A percentile compares a stretch with the other conserved stretches of the same genome.
phyloP scores from a whole-genome alignment of 164 flowering plant genomes.

The Platanus orientalis region DNA sequence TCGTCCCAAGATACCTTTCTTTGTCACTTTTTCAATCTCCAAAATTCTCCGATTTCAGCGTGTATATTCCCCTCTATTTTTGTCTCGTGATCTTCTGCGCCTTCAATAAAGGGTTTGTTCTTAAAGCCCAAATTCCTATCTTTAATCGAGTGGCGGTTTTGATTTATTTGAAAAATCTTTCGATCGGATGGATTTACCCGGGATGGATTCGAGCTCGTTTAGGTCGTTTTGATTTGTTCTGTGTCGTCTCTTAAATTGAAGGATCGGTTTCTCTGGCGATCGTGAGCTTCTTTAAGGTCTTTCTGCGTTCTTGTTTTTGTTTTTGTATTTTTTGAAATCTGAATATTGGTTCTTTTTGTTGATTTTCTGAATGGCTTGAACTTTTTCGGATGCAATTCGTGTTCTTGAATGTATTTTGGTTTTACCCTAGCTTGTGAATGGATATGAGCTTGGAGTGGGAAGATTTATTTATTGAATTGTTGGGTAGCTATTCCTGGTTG shows the following conservation, averaged over 20 bases:
- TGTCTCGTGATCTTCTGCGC: not conserved
- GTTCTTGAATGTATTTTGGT: not conserved
- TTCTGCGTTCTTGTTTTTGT: not conserved
- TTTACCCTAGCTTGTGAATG: not conserved
- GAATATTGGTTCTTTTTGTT: not conserved
- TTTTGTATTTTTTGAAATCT: not conserved
- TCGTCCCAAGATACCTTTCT: not conserved
- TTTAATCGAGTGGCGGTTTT: not conserved
- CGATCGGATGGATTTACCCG: not conserved
- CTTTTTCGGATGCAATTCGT: not conserved
- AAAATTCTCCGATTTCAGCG: not conserved
- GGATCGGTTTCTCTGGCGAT: conserved; percentile 1
- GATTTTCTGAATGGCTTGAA: not conserved
- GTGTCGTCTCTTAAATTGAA: not conserved
- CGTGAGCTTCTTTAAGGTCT: conserved; percentile 14
- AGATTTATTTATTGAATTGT: not conserved
- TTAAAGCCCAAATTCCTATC: not conserved
- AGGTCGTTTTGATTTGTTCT: not conserved
- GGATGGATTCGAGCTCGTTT: conserved; percentile 4
- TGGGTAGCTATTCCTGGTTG: not conserved
- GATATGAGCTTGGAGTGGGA: not conserved
- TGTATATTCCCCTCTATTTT: not conserved
- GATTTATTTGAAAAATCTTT: not conserved
- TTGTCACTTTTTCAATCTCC: not conserved
- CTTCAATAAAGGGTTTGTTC: not conserved